Percentiles rank a stretch among this genome's conserved stretches.
Conservation (phyloP, 257 asterid genomes). For the Solanum habrochaites region DNA sequence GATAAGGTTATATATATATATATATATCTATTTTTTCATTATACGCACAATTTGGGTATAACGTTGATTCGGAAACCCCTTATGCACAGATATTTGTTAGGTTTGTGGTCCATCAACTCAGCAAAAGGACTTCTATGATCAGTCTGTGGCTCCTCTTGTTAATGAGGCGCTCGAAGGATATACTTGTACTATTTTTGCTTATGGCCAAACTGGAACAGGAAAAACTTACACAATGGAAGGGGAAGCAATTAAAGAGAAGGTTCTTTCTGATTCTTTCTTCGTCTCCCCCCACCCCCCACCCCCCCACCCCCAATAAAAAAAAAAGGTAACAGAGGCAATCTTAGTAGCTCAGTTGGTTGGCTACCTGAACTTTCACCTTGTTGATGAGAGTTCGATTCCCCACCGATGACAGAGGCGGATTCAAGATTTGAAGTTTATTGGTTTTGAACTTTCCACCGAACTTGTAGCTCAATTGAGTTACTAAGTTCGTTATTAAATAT, state of each 20-base stretch:
- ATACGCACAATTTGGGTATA: neutral
- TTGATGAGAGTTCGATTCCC: neutral
- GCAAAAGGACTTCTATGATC: slow-evolving; percentile 38
- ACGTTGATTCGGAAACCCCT: neutral
- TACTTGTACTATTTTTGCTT: slow-evolving; percentile 52
- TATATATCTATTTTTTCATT: neutral
- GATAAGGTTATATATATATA: slow-evolving; percentile 29
- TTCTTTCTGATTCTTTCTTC: neutral
- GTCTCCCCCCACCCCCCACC: too few species aligned
- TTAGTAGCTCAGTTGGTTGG: neutral
- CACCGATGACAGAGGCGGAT: neutral
- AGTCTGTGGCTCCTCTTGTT: slow-evolving; percentile 35
- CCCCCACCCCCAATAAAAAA: too few species aligned
- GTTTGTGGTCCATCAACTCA: slow-evolving; percentile 38
- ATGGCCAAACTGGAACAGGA: slow-evolving; percentile 55
- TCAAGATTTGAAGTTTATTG: neutral
- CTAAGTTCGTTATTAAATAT: neutral
- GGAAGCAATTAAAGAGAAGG: slow-evolving; percentile 39
- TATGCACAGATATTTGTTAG: slow-evolving; percentile 10
- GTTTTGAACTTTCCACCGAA: neutral
- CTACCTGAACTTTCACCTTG: neutral
- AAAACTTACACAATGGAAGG: slow-evolving; percentile 68
- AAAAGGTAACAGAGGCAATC: too few species aligned
- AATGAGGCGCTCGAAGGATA: slow-evolving; percentile 46
- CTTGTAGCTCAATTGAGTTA: neutral